A percentile compares a stretch with the other conserved stretches of the same genome.
phyloP scores from a whole-genome alignment of 345 rosid genomes.

The Aquilaria sinensis region DNA sequence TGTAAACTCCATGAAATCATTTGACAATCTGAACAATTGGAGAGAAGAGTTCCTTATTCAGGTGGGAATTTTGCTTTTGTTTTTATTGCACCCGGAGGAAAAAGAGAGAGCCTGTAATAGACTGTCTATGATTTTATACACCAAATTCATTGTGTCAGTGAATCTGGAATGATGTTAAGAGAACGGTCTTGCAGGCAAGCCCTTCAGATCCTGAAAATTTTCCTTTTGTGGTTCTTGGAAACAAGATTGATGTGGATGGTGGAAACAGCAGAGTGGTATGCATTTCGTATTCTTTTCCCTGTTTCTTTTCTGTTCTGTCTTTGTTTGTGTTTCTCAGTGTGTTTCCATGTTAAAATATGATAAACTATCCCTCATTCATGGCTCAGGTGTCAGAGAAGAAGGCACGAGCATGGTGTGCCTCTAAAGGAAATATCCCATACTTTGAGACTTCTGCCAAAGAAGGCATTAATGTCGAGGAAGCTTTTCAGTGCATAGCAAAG shows the following conservation, averaged over 20 bases:
- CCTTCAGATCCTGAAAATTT: constrained; percentile 90
- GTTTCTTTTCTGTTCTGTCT: not conserved
- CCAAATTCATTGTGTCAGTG: not conserved
- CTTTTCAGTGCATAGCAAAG: constrained; percentile 81
- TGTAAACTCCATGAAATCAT: constrained; percentile 78
- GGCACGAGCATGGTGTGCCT: constrained; percentile 89
- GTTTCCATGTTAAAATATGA: too few species aligned
- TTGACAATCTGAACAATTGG: constrained; percentile 90
- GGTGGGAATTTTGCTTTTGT: constrained; percentile 23
- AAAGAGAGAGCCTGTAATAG: not conserved
- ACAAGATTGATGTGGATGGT: constrained; percentile 79
- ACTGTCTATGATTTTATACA: not conserved
- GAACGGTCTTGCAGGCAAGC: constrained; percentile 47
- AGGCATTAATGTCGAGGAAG: constrained; percentile 90
- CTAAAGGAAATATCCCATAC: constrained; percentile 87
- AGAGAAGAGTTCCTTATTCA: constrained; percentile 87
- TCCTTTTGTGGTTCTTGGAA: constrained; percentile 84
- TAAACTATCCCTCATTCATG: not conserved
- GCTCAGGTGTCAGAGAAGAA: constrained; percentile 84
- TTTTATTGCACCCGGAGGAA: too few species aligned
- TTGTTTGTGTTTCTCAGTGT: too few species aligned
- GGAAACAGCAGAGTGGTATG: constrained; percentile 91
- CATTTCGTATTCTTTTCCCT: constrained; percentile 1
- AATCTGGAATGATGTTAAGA: not conserved
- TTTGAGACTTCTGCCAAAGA: constrained; percentile 95